Conservation (phyloP, 495 filamentous ascomycete species). For the Aspergillus conjunctus region DNA sequence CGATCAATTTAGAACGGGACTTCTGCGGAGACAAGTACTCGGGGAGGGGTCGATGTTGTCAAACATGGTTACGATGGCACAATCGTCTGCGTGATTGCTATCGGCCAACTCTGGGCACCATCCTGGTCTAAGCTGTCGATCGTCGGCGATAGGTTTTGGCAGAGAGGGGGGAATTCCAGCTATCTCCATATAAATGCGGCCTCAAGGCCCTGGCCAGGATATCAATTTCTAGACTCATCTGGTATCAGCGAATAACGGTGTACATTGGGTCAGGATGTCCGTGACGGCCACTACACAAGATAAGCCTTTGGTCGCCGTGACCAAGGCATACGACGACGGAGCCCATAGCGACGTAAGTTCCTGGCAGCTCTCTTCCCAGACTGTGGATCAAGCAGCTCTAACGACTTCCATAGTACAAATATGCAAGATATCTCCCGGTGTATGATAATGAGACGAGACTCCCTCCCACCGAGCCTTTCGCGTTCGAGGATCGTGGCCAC, state of each 20-base stretch:
- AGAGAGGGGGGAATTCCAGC: neutral
- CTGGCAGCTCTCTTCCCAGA: neutral
- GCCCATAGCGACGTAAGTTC: constrained; percentile 10
- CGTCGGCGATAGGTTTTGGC: neutral
- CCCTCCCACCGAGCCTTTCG: constrained; percentile 48
- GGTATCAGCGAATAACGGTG: neutral
- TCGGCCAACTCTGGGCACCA: constrained; percentile 9
- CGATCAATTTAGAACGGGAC: neutral
- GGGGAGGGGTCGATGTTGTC: constrained; percentile 25
- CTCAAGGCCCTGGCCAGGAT: neutral
- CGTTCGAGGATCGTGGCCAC: constrained; percentile 49
- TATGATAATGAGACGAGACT: constrained; percentile 51
- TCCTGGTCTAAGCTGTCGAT: neutral
- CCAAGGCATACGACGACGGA: constrained; percentile 12
- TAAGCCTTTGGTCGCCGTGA: neutral
- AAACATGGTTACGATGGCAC: constrained; percentile 12
- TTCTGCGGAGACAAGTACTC: neutral
- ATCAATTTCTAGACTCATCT: neutral
- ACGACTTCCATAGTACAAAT: constrained; percentile 30
- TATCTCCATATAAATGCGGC: neutral
- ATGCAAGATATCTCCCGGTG: constrained; percentile 52
- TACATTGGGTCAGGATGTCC: constrained; percentile 4
- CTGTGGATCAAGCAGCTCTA: neutral
- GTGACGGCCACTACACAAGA: constrained; percentile 5
- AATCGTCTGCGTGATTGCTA: constrained; percentile 8